Base-by-base conservation (phyloP, 306 rosid genomes). In the Corylus americana region DNA sequence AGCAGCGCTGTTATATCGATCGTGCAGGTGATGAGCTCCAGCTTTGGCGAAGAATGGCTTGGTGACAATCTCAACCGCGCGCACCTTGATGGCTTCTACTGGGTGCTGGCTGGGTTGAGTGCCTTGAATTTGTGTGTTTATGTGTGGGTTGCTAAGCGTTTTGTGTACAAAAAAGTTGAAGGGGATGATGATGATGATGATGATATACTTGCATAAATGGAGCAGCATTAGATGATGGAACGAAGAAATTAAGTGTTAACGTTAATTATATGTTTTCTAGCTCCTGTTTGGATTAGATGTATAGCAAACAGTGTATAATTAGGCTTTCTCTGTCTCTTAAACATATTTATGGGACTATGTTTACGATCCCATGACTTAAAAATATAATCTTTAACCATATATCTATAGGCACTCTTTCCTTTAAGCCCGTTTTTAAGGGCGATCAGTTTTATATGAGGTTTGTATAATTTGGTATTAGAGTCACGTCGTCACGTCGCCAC, bases 11-110 rank as follows among this genome's bases (percentile, higher is more conserved):
- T 83, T 7, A 85, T 85, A 16, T 71, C 84, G 0, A 12, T 18
- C 8, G 86, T 83, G 70, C 81, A 74, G 59, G 77, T 12, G 1
- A 58, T 70, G 5, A 82, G 73, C 8, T 44, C 2, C 39, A 48
- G 7, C 3, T 58, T 31, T 4, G 64, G 70, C 2, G 71, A 51
- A 7, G 63, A 62, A 20, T 89, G 89, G 89, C 78, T 89, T 0
- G 84, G 71, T 4, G 79, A 87, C 70, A 85, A 86, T 47, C 55
- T 84, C 10, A 89, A 89, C 54, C 63, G 71, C 3, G 81, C 92
- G 7, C 85, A 83, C 45, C 86, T 89, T 18, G 71, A 80, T 76
- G 71, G 75, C 77, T 86, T 75, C 27, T 86, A 89, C 39, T 85
- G 87, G 83, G 12, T 85, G 14, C 70, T 86, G 61, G 90, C 92